Base-by-base conservation (phyloP, 768 basidiomycete species). In the Rhizopogon vesiculosus region DNA sequence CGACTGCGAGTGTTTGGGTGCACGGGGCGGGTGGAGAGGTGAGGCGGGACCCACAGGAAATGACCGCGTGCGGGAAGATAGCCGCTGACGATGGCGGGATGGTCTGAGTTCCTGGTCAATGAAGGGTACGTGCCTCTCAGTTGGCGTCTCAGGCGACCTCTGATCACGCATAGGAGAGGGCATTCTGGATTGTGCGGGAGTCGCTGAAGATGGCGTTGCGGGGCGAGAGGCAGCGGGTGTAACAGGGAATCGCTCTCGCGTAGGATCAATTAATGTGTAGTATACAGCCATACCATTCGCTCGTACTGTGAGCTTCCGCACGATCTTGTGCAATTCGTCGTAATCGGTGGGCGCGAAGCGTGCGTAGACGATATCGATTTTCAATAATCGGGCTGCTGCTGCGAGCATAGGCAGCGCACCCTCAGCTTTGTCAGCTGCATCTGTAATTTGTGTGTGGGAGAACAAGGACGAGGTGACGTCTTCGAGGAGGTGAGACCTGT, bases 211-310 rank as follows among this genome's bases (percentile, higher is more conserved):
- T 8, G 81, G 78, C 31, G 77, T 74, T 19, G 54, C 64, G 35
- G 64, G 64, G 38, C 61, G 48, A 4, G 76, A 77, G 0, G 69
- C 64, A 4, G 59, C 66, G 13, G 83, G 82, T 0, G 81, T 80
- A 0, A 70, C 62, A 2, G 80, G 80, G 60, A 87, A 88, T 53
- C 67, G 75, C 61, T 85, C 82, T 42, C 82, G 69, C 18, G 76
- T 78, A 0, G 85, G 81, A 59, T 89, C 85, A 9, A 87, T 77
- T n/a, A 89, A 63, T 0, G 67, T 68, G 57, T 85, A 89, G 62
- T 86, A 89, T 40, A 79, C 66, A 18, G 68, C 72, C 76, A 89
- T 75, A 16, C 88, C 88, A 58, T 84, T 76, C n/a, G 80, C 78
- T 7, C 83, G 72, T 10, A 79, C 81, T 4, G 78, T 75, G 58